A percentile compares a stretch with the other conserved stretches of the same genome.
Conservation (phyloP, 208 protist genomes). For the Leishmania martiniquensis region DNA sequence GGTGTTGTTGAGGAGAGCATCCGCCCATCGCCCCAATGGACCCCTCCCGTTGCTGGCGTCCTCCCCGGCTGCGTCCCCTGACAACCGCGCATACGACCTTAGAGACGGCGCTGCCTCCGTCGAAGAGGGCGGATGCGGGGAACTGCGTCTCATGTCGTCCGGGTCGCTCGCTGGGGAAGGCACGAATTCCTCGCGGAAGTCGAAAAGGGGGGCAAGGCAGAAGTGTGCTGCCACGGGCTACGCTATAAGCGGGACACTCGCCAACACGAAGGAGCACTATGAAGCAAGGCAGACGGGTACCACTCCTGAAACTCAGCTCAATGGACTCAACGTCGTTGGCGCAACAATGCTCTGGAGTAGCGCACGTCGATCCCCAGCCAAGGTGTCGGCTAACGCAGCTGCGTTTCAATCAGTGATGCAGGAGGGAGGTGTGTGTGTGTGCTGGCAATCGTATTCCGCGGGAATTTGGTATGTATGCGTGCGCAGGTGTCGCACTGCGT, state of each 20-base stretch:
- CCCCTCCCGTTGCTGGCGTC: not conserved
- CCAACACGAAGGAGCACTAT: not conserved
- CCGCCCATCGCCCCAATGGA: constrained; percentile 11
- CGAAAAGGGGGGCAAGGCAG: not conserved
- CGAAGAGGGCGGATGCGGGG: not conserved
- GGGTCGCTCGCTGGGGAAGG: not conserved
- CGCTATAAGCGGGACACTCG: not conserved
- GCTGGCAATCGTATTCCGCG: no score
- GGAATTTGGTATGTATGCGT: no score
- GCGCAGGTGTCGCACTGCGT: not conserved
- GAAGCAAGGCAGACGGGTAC: not conserved
- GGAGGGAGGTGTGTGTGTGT: no score
- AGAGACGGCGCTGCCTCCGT: not conserved
- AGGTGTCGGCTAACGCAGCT: no score
- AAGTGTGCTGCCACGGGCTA: not conserved
- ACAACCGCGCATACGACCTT: not conserved
- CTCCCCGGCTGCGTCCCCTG: constrained; percentile 1
- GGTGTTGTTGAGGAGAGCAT: constrained; percentile 1
- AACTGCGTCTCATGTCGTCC: not conserved
- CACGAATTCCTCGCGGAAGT: not conserved
- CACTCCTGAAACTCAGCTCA: not conserved
- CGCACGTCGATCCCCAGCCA: no score
- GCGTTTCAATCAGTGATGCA: not conserved
- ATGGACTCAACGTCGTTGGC: no score
- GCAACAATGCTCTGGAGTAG: no score